Evolutionary conservation across 495 filamentous ascomycete genomes (phyloP), one percentile per base, ranked within the genome.

Genomic region (Stereocaulon alpinum): DNA sequence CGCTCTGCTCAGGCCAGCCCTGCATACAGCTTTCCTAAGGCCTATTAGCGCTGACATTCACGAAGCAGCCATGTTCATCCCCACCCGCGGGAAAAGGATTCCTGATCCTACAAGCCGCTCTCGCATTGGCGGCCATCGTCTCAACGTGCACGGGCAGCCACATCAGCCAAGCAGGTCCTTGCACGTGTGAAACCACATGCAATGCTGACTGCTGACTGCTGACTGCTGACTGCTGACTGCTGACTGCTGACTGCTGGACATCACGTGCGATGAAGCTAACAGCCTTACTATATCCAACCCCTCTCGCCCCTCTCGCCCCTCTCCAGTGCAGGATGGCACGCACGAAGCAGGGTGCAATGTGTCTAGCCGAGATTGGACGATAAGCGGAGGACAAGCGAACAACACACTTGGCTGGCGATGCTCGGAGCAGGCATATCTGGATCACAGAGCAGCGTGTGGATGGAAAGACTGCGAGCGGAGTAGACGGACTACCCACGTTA

Each of bases 161-260:
- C 32, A 11, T 11, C 32, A 37, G 32, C 34, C 34, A 37, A 37
- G 7, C 34, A 37, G 6, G 2, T 37, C 34, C 1, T 6, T 1
- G 34, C 34, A 37, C 34, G 34, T 37, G 34, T 37, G 34, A 12
- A 37, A 10, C 34, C 34, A 37, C 34, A 37, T 37, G 34, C 34
- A 37, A 47, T 47, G 43, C 43, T 47, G 43, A 47, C 43, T 47
- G 43, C 43, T 47, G 43, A 47, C 43, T 47, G 43, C 43, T 47
- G 0, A 47, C 6, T 47, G 43, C 7, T 42, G 17, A n/a, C n/a
- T 47, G 43, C 43, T 47, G 43, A 47, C 43, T 47, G 43, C 43
- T 47, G 43, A 47, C 43, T 47, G 43, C 43, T 47, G 0, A 47
- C 6, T 47, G 43, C 7, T 42, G 17, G 24, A 9, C 30, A n/a